Evolutionary conservation across 768 basidiomycete genomes (phyloP).

Genomic region (Peribolospora kevripleyi): DNA sequence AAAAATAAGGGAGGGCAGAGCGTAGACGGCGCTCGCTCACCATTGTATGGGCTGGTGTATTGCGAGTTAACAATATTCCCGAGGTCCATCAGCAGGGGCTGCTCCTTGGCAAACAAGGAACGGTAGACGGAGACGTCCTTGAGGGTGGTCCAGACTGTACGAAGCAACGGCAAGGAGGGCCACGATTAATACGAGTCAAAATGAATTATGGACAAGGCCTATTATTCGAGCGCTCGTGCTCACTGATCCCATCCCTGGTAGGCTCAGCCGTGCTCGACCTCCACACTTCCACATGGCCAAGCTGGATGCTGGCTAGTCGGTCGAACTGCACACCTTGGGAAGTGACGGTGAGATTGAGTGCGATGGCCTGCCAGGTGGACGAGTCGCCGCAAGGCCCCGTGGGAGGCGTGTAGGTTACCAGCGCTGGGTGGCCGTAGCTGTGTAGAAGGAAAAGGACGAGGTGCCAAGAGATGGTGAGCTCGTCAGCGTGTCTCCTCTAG

Average conservation of each 20-base stretch:
- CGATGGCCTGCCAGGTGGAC: not conserved
- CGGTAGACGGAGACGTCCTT: not conserved
- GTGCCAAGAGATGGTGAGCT: not conserved
- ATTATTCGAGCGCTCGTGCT: too few species aligned
- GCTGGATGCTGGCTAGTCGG: not conserved
- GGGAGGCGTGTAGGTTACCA: slow-evolving; percentile 1
- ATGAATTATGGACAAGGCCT: too few species aligned
- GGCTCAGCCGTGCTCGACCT: slow-evolving; percentile 5
- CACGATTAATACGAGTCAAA: not conserved
- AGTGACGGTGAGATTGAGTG: slow-evolving; percentile 3
- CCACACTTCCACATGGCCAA: slow-evolving; percentile 5
- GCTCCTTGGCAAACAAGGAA: not conserved
- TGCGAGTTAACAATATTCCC: not conserved
- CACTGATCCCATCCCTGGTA: not conserved
- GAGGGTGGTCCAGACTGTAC: not conserved
- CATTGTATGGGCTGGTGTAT: not conserved
- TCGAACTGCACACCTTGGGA: slow-evolving; percentile 5
- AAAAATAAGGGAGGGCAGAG: too few species aligned
- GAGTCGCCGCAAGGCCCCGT: not conserved
- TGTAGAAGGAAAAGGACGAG: not conserved
- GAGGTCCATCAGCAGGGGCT: slow-evolving; percentile 1
- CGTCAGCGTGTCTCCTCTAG: too few species aligned
- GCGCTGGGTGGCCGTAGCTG: not conserved
- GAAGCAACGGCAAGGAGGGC: not conserved
- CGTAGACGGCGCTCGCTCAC: too few species aligned